Evolutionary conservation across 2,329 filamentous ascomycete genomes (phyloP), one percentile per base, ranked within the genome.

Genomic region (Trichoderma hamatum): DNA sequence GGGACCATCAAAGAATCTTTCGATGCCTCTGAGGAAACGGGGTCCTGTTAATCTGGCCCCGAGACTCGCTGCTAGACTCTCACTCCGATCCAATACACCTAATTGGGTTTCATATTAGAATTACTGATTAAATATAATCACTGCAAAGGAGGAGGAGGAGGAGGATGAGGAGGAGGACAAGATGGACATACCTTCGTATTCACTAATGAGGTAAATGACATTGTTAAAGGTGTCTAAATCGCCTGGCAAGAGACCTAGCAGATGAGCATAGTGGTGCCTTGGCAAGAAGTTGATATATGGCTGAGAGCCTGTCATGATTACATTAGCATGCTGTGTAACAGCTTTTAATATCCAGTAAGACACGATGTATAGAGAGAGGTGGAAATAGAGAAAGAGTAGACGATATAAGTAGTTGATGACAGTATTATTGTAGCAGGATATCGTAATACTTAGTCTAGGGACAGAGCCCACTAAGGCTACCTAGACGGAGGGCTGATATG

Each of bases 1-100:
- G 26, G 92, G 89, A 0, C 91, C 92, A 72, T 96, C 93, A 75
- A 97, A 97, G 68, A 95, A 85, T 65, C 92, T 88, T 78, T 97
- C 93, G 77, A 97, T 93, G 52, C 92, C 90, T 80, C 94, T 94
- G 74, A 97, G 88, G 71, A 97, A 82, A 63, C 94, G 92, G 28
- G 93, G 92, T 0, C 92, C 93, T 1, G 94, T 88, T 21, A 94
- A 90, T 73, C 93, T 92, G 67, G 92, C 93, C 74, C 93, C 93
- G 30, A 97, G 85, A 75, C 93, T 95, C 69, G 91, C 90, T 58
- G 93, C 94, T 74, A 97, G 88, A 78, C 92, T 95, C 81, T 97
- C 93, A 78, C 95, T 92, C 67, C 92, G 89, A 75, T 92, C 92
- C 64, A 97, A 83, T 19, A 96, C 92, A 72, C 90, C 93, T 86